Percentiles rank a stretch among this genome's conserved stretches.
Conservation (phyloP, 805 yeast species). For the Nakazawaea ernobii region DNA sequence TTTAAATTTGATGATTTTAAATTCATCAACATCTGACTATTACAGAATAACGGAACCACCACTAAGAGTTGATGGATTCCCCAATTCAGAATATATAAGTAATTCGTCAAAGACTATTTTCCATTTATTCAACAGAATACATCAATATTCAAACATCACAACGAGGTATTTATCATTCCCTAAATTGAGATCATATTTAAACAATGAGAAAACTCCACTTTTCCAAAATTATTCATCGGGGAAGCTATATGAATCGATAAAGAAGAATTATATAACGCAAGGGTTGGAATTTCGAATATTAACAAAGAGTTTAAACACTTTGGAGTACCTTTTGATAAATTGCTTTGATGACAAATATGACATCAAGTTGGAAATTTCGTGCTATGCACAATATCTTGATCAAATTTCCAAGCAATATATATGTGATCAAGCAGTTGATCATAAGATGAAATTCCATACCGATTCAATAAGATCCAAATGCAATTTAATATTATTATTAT, state of each 20-base stretch:
- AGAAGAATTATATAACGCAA: constrained; percentile 20
- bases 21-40: constrained; percentile 13
- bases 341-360: constrained; percentile 20
- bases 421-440: constrained; percentile 17
- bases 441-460: constrained; percentile 4
- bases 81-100: constrained; percentile 9
- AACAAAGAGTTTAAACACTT: constrained; percentile 20
- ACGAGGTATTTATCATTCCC: constrained; percentile 6
- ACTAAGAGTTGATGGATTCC: not conserved
- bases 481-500: not conserved
- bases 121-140: not conserved
- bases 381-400: constrained; percentile 13
- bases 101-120: constrained; percentile 14
- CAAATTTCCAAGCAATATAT: constrained; percentile 13
- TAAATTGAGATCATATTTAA: constrained; percentile 7
- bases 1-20: constrained; percentile 15
- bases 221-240: constrained; percentile 5
- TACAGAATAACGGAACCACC: constrained; percentile 9
- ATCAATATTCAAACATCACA: not conserved
- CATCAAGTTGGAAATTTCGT: constrained; percentile 15
- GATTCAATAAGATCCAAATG: constrained; percentile 2
- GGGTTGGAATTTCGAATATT: constrained; percentile 24
- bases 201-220: constrained; percentile 2
- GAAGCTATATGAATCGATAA: constrained; percentile 16
- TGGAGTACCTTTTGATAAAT: constrained; percentile 22